phyloP scores from a whole-genome alignment of 164 flowering plant genomes.

The Tinospora cordifolia region DNA sequence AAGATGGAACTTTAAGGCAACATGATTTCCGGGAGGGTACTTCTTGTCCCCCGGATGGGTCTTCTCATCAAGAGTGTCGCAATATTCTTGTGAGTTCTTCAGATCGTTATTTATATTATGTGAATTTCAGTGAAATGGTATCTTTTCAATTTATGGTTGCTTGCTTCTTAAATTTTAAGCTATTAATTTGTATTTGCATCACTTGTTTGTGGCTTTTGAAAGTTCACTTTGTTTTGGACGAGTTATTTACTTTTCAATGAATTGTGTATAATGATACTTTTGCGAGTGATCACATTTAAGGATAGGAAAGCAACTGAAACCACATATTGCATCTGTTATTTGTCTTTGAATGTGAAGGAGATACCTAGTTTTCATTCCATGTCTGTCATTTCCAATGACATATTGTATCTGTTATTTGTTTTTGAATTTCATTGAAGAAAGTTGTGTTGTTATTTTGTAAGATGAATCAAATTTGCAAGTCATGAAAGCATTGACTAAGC shows the following conservation, averaged over 20 bases:
- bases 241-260: background rate
- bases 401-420: no score
- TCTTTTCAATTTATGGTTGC: background rate
- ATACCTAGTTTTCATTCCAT: no score
- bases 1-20: conserved; percentile 96
- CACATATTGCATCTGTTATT: no score
- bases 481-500: no score
- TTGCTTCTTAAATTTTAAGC: background rate
- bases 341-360: no score
- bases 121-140: background rate
- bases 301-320: no score
- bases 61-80: conserved; percentile 83
- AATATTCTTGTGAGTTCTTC: conserved; percentile 54
- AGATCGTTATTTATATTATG: background rate
- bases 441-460: no score
- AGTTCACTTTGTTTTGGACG: background rate
- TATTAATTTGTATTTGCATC: background rate
- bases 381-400: no score
- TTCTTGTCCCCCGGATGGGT: conserved; percentile 87
- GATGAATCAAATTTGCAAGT: no score
- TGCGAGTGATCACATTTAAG: background rate
- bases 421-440: no score
- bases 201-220: background rate
- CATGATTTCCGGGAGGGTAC: conserved; percentile 90
- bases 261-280: background rate